A percentile compares a stretch with the other conserved stretches of the same genome.
Evolutionary conservation across 2,329 filamentous ascomycete genomes (phyloP).

Genomic region (Esteya vermicola): DNA sequence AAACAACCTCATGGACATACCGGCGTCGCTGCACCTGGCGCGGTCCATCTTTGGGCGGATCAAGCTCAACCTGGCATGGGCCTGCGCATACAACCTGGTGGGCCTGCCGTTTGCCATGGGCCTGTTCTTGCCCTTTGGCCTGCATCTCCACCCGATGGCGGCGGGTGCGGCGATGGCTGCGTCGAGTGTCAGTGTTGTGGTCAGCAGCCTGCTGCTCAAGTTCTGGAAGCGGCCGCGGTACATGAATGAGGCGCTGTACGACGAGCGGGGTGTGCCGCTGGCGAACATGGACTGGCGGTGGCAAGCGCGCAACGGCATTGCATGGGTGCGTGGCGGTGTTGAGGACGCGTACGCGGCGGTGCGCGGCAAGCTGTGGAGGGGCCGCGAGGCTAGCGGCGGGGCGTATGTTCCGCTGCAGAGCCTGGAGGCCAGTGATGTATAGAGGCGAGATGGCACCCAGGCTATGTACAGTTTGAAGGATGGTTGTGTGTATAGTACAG

Average conservation of each 20-base stretch:
- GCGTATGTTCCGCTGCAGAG: conserved; percentile 47
- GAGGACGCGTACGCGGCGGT: conserved; percentile 18
- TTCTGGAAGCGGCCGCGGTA: conserved; percentile 74
- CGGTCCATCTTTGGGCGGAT: conserved; percentile 81
- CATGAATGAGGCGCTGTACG: conserved; percentile 62
- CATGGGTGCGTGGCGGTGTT: conserved; percentile 24
- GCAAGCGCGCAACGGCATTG: conserved; percentile 19
- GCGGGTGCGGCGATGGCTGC: conserved; percentile 89
- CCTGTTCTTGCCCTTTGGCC: conserved; percentile 77
- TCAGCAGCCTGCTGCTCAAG: conserved; percentile 69
- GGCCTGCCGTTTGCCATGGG: conserved; percentile 96
- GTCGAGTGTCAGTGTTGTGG: conserved; percentile 80
- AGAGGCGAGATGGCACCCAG: no score
- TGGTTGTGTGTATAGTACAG: neutral
- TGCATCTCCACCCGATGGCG: conserved; percentile 83
- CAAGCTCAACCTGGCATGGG: conserved; percentile 86
- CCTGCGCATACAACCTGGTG: conserved; percentile 81
- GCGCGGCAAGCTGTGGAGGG: conserved; percentile 17
- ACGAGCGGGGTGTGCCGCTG: conserved; percentile 33
- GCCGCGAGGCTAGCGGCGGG: conserved; percentile 26
- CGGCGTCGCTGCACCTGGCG: conserved; percentile 68
- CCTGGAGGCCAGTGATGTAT: conserved; percentile 23
- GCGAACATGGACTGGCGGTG: conserved; percentile 26
- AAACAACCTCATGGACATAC: conserved; percentile 84
- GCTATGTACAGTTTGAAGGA: no score